Conservation (phyloP, 306 rosid species). For the Notholithocarpus densiflorus region DNA sequence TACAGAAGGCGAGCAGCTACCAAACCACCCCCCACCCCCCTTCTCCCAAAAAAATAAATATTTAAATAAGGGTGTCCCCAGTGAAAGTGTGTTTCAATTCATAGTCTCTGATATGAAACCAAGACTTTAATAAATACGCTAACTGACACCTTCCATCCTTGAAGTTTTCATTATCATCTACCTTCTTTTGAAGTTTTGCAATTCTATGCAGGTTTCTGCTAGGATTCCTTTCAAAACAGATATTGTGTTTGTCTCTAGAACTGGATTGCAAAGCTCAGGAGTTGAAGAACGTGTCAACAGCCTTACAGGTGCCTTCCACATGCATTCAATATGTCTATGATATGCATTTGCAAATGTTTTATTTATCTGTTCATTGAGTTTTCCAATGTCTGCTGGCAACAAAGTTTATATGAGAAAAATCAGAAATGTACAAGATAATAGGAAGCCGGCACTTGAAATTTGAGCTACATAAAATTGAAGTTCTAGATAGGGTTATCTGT, state of each 20-base stretch:
- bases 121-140: neutral
- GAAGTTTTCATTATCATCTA: constrained; percentile 10
- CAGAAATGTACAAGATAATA: neutral
- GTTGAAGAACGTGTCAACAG: constrained; percentile 61
- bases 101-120: neutral
- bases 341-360: constrained; percentile 10
- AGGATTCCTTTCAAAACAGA: constrained; percentile 76
- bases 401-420: neutral
- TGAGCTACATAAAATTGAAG: neutral
- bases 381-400: neutral
- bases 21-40: neutral
- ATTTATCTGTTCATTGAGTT: neutral
- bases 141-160: neutral
- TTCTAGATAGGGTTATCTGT: neutral
- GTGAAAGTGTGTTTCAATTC: neutral
- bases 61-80: neutral
- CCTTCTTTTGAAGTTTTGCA: constrained; percentile 7
- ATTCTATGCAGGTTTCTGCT: constrained; percentile 60
- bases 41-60: neutral
- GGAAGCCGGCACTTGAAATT: no score
- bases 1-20: neutral
- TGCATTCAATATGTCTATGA: constrained; percentile 7
- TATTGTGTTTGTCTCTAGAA: constrained; percentile 69
- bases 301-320: constrained; percentile 66
- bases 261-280: constrained; percentile 48